Percentiles rank a stretch among this genome's conserved stretches.
Evolutionary conservation across 352 stramenopile species (phyloP).

Genomic region (Globisporangium camurandrum): DNA sequence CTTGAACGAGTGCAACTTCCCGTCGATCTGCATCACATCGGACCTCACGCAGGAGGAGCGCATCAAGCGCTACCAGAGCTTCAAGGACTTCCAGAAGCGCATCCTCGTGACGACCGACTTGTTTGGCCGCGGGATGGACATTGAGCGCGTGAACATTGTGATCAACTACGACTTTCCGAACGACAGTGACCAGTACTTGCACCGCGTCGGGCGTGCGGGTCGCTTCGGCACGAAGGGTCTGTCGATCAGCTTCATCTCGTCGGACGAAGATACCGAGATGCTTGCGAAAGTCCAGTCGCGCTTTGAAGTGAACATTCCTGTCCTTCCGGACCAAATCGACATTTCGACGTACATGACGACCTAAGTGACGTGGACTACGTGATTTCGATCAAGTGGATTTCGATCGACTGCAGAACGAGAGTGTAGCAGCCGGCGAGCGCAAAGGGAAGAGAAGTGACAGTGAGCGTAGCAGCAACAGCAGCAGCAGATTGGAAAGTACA

Average conservation of each 20-base stretch:
- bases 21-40: slow-evolving; percentile 98
- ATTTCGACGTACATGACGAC: slow-evolving; percentile 97
- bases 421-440: background rate
- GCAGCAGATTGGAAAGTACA: no score
- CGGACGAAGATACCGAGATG: slow-evolving; percentile 96
- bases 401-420: background rate
- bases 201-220: slow-evolving; percentile 97
- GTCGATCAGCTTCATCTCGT: slow-evolving; percentile 99
- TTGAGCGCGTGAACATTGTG: slow-evolving; percentile 99
- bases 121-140: slow-evolving; percentile 99
- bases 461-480: background rate
- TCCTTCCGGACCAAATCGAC: slow-evolving; percentile 99
- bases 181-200: slow-evolving; percentile 97
- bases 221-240: slow-evolving; percentile 99
- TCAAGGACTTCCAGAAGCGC: slow-evolving; percentile 99
- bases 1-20: slow-evolving; percentile 99
- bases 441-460: background rate
- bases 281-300: slow-evolving; percentile 97
- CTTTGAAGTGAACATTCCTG: slow-evolving; percentile 99
- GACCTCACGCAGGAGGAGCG: slow-evolving; percentile 97
- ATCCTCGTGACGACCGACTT: slow-evolving; percentile 99
- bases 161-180: slow-evolving; percentile 99
- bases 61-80: slow-evolving; percentile 98
- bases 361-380: no score
- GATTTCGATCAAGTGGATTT: no score